Percentiles rank a stretch among this genome's conserved stretches.
Conservation (phyloP, 768 basidiomycete genomes). For the Gelatoporia subvermispora region DNA sequence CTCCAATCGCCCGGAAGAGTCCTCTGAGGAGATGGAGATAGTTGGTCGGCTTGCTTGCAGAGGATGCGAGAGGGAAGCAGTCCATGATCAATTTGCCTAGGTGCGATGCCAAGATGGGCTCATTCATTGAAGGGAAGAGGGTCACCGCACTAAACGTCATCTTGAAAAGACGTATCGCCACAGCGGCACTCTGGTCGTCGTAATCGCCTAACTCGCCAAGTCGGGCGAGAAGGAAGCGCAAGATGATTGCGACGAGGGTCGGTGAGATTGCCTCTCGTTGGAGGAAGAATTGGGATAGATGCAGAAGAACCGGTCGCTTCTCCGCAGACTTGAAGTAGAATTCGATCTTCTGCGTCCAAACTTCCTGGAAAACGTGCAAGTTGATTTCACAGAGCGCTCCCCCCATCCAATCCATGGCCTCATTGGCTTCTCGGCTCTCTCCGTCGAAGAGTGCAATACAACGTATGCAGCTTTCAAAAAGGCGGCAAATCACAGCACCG, state of each 20-base stretch:
- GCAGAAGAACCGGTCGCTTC: conserved; percentile 73
- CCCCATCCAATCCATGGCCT: conserved; percentile 79
- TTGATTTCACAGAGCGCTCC: conserved; percentile 79
- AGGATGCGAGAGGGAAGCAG: conserved; percentile 90
- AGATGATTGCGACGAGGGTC: conserved; percentile 82
- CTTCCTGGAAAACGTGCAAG: conserved; percentile 90
- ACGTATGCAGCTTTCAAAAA: conserved; percentile 81
- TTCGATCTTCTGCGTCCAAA: conserved; percentile 90
- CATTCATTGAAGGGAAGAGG: conserved; percentile 67
- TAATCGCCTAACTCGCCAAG: conserved; percentile 82
- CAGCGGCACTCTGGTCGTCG: conserved; percentile 74
- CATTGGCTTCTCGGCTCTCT: conserved; percentile 60
- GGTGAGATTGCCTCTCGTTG: conserved; percentile 71
- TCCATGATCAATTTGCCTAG: conserved; percentile 92
- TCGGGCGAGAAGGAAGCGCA: conserved; percentile 78
- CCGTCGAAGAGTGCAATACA: conserved; percentile 80
- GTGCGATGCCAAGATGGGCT: conserved; percentile 90
- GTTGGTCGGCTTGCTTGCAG: conserved; percentile 83
- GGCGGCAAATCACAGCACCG: conserved; percentile 78
- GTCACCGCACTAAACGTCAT: conserved; percentile 90
- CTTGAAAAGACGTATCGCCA: conserved; percentile 90
- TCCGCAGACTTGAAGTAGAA: conserved; percentile 82
- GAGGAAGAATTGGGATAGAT: conserved; percentile 82
- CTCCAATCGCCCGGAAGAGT: conserved; percentile 89
- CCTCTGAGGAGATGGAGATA: conserved; percentile 91